Percentiles rank a stretch among this genome's conserved stretches.
Conservation (phyloP, 139 green algal species). For the Coelastrella sp. region DNA sequence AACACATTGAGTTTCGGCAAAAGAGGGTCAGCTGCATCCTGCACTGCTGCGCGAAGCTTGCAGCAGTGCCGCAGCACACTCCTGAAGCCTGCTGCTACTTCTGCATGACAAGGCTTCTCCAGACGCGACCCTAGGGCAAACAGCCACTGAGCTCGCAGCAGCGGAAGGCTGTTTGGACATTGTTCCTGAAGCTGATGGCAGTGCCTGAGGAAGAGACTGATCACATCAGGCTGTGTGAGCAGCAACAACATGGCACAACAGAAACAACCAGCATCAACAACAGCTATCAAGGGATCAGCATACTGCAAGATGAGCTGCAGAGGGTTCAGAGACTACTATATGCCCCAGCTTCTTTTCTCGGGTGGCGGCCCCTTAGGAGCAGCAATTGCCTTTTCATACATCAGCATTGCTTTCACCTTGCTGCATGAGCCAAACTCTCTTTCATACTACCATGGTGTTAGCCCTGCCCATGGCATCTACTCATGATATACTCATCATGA, state of each 20-base stretch:
- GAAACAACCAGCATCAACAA: too few species aligned
- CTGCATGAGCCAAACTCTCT: too few species aligned
- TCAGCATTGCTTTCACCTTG: too few species aligned
- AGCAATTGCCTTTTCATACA: too few species aligned
- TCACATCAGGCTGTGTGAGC: slow-evolving; percentile 14
- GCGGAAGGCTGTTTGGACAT: slow-evolving; percentile 25
- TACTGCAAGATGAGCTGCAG: too few species aligned
- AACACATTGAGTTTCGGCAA: slow-evolving; percentile 83
- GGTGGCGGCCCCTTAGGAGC: too few species aligned
- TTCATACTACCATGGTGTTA: too few species aligned
- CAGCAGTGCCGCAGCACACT: slow-evolving; percentile 64
- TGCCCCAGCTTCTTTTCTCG: too few species aligned
- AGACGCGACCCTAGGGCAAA: slow-evolving; percentile 61
- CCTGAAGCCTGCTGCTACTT: slow-evolving; percentile 51
- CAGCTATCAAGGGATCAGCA: too few species aligned
- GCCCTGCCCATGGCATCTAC: too few species aligned
- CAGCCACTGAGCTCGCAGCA: slow-evolving; percentile 53
- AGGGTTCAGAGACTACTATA: too few species aligned
- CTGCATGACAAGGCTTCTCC: slow-evolving; percentile 54
- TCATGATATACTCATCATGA: too few species aligned
- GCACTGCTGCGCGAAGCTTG: slow-evolving; percentile 48
- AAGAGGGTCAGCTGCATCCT: slow-evolving; percentile 46
- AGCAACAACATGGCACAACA: not conserved
- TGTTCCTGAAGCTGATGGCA: slow-evolving; percentile 29
- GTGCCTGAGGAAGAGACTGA: slow-evolving; percentile 49